Conservation (phyloP, 1,284 basidiomycete genomes). For the Irpex sp. region DNA sequence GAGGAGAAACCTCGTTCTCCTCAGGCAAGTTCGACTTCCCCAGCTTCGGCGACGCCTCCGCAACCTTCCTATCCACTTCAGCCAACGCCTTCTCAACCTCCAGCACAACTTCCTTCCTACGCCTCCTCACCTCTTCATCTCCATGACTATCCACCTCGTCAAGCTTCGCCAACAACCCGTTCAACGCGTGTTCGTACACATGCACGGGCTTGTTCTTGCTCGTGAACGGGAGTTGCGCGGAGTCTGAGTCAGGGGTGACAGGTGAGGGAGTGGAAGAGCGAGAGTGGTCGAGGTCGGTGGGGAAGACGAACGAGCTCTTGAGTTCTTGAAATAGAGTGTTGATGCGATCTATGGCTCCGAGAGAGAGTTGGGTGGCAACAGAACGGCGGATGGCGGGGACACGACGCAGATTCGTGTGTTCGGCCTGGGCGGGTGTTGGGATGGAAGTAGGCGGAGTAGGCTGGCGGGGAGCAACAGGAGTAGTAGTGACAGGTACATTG, state of each 20-base stretch:
- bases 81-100: conserved; percentile 56
- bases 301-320: conserved; percentile 27
- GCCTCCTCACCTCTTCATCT: conserved; percentile 47
- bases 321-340: conserved; percentile 24
- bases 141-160: conserved; percentile 67
- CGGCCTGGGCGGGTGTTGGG: not conserved
- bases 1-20: not conserved
- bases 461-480: not conserved
- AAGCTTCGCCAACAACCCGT: conserved; percentile 54
- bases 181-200: conserved; percentile 47
- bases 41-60: conserved; percentile 26
- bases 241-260: conserved; percentile 1
- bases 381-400: conserved; percentile 13
- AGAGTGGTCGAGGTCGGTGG: conserved; percentile 27
- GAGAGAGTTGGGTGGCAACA: conserved; percentile 17
- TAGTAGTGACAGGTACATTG: not conserved
- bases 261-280: conserved; percentile 2
- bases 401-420: conserved; percentile 16
- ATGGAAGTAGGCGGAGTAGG: not conserved
- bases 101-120: conserved; percentile 52
- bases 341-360: conserved; percentile 22
- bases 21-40: not conserved
- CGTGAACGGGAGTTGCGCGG: conserved; percentile 31
- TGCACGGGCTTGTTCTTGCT: conserved; percentile 42
- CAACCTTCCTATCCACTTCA: conserved; percentile 35